Conservation (phyloP, 202 grass and related monocot species). For the Setaria viridis region DNA sequence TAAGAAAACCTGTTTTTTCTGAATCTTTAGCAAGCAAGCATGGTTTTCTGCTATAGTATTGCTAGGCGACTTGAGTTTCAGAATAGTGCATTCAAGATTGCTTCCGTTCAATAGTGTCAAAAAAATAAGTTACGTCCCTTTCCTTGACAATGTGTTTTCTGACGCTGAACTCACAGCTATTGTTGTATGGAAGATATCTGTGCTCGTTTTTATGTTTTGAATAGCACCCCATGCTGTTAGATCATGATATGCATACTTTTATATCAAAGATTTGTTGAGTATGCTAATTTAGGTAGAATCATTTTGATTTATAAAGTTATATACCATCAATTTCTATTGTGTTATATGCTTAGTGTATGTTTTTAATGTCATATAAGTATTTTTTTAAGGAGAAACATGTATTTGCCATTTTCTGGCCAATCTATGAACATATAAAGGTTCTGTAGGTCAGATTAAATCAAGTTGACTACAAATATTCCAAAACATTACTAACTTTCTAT, state of each 20-base stretch:
- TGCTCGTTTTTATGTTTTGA: background rate
- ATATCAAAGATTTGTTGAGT: background rate
- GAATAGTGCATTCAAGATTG: background rate
- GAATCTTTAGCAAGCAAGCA: slow-evolving; percentile 5
- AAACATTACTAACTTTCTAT: background rate
- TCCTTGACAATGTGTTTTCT: slow-evolving; percentile 3
- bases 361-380: background rate
- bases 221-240: background rate
- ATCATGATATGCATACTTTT: background rate
- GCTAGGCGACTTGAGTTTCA: background rate
- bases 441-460: background rate
- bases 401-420: background rate
- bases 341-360: background rate
- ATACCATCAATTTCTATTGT: background rate
- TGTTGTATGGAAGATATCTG: background rate
- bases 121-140: background rate
- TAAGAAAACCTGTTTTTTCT: background rate
- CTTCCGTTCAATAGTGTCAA: background rate
- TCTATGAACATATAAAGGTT: background rate
- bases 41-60: slow-evolving; percentile 1
- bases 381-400: background rate
- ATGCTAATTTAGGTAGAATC: background rate
- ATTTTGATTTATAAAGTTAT: background rate
- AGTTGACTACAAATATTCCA: background rate
- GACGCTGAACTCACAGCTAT: slow-evolving; percentile 3